Evolutionary conservation across 2,329 filamentous ascomycete species (phyloP).

Genomic region (Fusarium duplospermum): DNA sequence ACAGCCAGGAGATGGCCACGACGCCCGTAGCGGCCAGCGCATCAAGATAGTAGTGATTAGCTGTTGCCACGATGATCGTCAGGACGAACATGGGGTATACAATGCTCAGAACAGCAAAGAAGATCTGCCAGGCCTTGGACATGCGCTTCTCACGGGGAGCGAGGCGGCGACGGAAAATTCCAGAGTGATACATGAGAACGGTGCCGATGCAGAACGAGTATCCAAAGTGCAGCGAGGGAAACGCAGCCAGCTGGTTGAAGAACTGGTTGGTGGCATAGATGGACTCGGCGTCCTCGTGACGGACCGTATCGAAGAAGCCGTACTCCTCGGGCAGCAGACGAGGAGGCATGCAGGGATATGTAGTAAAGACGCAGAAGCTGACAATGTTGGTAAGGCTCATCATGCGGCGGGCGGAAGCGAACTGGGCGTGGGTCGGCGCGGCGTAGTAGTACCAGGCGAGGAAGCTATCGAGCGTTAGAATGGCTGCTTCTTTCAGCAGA

Average conservation of each 20-base stretch:
- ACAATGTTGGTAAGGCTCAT: conserved; percentile 66
- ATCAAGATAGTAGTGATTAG: conserved; percentile 74
- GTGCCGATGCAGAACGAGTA: conserved; percentile 67
- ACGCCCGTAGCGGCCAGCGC: conserved; percentile 72
- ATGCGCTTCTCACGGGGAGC: conserved; percentile 44
- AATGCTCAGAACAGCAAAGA: conserved; percentile 55
- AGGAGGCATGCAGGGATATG: conserved; percentile 69
- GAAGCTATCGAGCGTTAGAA: conserved; percentile 56
- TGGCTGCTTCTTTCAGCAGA: neutral
- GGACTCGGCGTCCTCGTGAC: conserved; percentile 58
- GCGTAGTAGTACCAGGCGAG: conserved; percentile 73
- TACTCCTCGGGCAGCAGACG: conserved; percentile 66
- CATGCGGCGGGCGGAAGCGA: conserved; percentile 52
- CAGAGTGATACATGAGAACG: conserved; percentile 64
- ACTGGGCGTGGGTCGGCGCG: conserved; percentile 55
- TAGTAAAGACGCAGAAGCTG: conserved; percentile 65
- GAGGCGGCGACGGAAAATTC: conserved; percentile 53
- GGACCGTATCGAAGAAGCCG: conserved; percentile 69
- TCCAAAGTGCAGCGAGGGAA: conserved; percentile 68
- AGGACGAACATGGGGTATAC: conserved; percentile 66
- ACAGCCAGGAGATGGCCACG: conserved; percentile 68
- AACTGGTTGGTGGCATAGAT: conserved; percentile 73
- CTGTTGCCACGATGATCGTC: conserved; percentile 69
- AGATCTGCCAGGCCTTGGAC: conserved; percentile 43
- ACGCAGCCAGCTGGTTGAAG: conserved; percentile 68